A percentile compares a stretch with the other conserved stretches of the same genome.
phyloP scores from a whole-genome alignment of 225 moss, liverwort and hornwort genomes.

The Climacium dendroides region DNA sequence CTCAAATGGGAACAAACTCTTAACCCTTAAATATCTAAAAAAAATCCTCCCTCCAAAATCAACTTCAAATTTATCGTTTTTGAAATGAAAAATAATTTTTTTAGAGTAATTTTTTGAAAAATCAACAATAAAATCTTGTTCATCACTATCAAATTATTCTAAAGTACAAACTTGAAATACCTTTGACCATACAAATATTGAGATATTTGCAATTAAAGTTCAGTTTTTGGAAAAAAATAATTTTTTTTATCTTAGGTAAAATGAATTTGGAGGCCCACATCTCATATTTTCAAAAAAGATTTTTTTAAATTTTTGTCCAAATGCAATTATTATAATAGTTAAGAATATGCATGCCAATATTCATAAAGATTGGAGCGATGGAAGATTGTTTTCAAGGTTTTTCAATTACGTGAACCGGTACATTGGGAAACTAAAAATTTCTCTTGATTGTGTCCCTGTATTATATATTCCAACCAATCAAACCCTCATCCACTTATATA shows the following conservation, averaged over 20 bases:
- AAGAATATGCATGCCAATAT: neutral
- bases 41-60: too few relatives aligned
- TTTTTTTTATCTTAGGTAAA: rapidly evolving
- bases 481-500: rapidly evolving
- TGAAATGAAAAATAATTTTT: neutral
- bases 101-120: too few relatives aligned
- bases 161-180: rapidly evolving
- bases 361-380: neutral
- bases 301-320: neutral
- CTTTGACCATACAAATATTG: neutral
- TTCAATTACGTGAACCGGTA: neutral
- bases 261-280: too few relatives aligned
- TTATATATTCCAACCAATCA: neutral
- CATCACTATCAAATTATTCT: neutral
- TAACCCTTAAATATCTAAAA: neutral
- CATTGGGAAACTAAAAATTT: neutral
- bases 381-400: neutral
- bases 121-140: neutral
- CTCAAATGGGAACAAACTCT: neutral
- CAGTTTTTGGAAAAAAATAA: rapidly evolving
- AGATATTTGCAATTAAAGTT: neutral
- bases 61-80: neutral
- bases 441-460: rapidly evolving
- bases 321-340: neutral
- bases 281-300: too few relatives aligned